A percentile compares a stretch with the other conserved stretches of the same genome.
Evolutionary conservation across 1,284 basidiomycete genomes (phyloP).

Genomic region (Vanrija sp.): DNA sequence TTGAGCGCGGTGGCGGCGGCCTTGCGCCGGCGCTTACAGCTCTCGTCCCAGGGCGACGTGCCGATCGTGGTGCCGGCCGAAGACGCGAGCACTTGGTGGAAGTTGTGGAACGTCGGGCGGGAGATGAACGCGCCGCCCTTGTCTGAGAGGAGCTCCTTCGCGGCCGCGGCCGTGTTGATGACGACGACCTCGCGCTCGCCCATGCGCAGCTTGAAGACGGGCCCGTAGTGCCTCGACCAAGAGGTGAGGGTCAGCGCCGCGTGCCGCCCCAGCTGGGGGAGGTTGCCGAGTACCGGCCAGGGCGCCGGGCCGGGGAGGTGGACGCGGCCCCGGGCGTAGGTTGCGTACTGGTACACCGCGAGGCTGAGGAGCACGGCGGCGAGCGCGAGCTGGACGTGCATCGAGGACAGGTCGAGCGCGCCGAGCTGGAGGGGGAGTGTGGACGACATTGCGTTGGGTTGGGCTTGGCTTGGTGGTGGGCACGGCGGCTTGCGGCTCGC

Average conservation of each 20-base stretch:
- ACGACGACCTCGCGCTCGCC: conserved; percentile 21
- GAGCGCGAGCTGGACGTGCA: neutral
- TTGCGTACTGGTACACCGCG: conserved; percentile 8
- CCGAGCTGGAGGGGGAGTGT: neutral
- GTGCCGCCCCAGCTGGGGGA: conserved; percentile 10
- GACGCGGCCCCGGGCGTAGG: conserved; percentile 13
- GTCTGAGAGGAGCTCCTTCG: conserved; percentile 18
- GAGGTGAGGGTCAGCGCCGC: conserved; percentile 13
- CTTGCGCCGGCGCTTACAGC: conserved; percentile 19
- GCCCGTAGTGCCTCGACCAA: conserved; percentile 17
- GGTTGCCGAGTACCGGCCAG: conserved; percentile 17
- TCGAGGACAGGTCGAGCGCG: neutral
- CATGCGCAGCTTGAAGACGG: conserved; percentile 18
- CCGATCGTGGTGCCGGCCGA: conserved; percentile 17
- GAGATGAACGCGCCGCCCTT: conserved; percentile 17
- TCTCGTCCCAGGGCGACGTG: conserved; percentile 20
- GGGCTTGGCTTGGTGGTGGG: too few relatives aligned
- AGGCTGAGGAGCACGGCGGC: conserved; percentile 6
- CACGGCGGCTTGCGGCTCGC: too few relatives aligned
- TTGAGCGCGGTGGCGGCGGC: conserved; percentile 18
- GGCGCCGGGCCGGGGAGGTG: conserved; percentile 15
- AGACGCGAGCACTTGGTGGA: conserved; percentile 12
- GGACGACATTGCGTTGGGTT: too few relatives aligned
- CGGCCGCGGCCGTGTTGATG: conserved; percentile 16
- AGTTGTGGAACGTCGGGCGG: conserved; percentile 19